These are phyloP conservation scores for Aspergillus sp. DNA, from an alignment of 2,329 filamentous ascomycete species.

Conservation along the genomic window DNA sequence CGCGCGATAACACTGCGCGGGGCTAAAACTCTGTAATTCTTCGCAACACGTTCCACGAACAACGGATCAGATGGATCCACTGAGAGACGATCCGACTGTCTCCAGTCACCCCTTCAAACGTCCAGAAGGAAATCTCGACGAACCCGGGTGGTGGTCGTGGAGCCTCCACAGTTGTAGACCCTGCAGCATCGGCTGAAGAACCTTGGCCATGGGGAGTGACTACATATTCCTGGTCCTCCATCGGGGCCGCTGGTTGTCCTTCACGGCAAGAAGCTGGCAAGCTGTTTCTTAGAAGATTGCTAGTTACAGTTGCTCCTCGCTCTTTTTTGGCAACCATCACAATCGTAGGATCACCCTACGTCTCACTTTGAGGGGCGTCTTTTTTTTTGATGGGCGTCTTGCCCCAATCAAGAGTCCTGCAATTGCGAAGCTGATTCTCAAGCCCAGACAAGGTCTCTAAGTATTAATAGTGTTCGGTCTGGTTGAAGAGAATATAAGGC, in stretches of 20 bases:
- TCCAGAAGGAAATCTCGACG: not conserved
- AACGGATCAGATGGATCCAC: not conserved
- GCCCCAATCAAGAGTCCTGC: too few relatives aligned
- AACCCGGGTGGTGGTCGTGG: not conserved
- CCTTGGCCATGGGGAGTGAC: not conserved
- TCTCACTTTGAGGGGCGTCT: too few relatives aligned
- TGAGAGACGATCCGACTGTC: not conserved
- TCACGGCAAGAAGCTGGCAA: not conserved
- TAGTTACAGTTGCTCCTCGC: too few relatives aligned
- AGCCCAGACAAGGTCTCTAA: too few relatives aligned
- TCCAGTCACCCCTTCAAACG: not conserved
- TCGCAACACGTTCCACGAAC: not conserved
- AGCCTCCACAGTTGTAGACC: not conserved
- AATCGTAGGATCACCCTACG: too few relatives aligned
- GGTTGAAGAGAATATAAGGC: too few relatives aligned
- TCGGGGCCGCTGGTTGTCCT: not conserved
- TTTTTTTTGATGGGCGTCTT: too few relatives aligned
- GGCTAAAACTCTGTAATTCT: not conserved
- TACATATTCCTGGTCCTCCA: not conserved
- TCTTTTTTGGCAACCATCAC: too few relatives aligned
- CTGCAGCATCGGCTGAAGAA: not conserved
- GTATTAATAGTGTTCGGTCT: too few relatives aligned
- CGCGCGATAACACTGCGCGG: not conserved
- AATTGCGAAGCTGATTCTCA: too few relatives aligned
- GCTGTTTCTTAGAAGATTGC: too few relatives aligned